Percentiles rank a stretch among this genome's conserved stretches.
phyloP scores from a whole-genome alignment of 1,139 yeast species.

The Pichia sp. region DNA sequence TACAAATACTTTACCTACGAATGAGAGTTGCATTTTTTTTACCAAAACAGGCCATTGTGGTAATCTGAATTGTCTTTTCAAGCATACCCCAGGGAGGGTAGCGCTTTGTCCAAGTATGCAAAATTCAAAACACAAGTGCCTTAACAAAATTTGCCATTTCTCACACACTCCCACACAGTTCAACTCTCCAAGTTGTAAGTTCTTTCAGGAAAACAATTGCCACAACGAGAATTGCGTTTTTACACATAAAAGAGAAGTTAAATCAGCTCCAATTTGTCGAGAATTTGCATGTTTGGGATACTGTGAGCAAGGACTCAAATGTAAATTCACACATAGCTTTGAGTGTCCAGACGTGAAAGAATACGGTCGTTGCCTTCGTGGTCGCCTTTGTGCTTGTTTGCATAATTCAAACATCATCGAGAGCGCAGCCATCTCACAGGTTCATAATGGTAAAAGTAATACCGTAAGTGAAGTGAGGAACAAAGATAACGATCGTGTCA shows the following conservation, averaged over 20 bases:
- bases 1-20: not conserved
- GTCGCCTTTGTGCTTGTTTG: conserved; percentile 13
- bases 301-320: conserved; percentile 57
- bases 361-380: conserved; percentile 50
- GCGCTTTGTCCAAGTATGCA: conserved; percentile 52
- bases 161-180: conserved; percentile 56
- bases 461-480: conserved; percentile 21
- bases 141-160: conserved; percentile 45
- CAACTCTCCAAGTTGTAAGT: conserved; percentile 65
- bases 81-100: conserved; percentile 49
- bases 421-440: not conserved
- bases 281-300: conserved; percentile 67
- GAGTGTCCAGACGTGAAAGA: conserved; percentile 73
- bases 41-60: conserved; percentile 36
- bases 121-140: conserved; percentile 45
- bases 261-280: conserved; percentile 47
- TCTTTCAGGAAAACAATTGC: conserved; percentile 49
- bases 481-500: conserved; percentile 33
- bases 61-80: conserved; percentile 41
- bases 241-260: conserved; percentile 44
- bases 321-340: conserved; percentile 54
- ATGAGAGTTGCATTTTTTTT: conserved; percentile 11
- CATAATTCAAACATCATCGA: conserved; percentile 7
- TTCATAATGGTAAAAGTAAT: not conserved
- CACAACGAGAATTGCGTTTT: conserved; percentile 51